Evolutionary conservation across 1,139 yeast species (phyloP), one percentile per base, ranked within the genome.

Genomic region (Blastobotrys ciferrii): DNA sequence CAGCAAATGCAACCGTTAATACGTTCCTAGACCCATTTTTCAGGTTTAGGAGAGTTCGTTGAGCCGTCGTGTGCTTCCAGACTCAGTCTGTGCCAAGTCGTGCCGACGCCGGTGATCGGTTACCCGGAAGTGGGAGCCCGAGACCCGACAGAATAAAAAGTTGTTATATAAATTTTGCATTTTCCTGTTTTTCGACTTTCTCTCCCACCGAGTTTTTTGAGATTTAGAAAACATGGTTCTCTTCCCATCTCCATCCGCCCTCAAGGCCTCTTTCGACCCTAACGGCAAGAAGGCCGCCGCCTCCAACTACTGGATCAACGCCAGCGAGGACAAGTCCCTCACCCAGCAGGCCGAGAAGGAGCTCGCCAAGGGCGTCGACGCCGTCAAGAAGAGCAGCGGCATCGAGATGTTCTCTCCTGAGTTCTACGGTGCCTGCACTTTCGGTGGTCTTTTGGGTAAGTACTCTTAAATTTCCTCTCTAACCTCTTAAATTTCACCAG

Each of bases 371-470:
- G 58, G 53, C 47, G 55, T 45, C 30, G 47, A 53, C 37, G 50
- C 52, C 40, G 38, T 59, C 59, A 64, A 62, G 38, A 33, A 33
- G 38, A 13, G 19, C 35, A 32, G 35, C 38, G 17, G 19, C 44
- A 80, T 83, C 57, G 70, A 73, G 57, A 72, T 85, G 47, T 85
- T 77, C 70, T 74, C 91, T 2, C 73, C 76, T 19, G 84, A 87
- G 65, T 91, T 85, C 70, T 91, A 79, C 70, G 78, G 80, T 43
- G 82, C 95, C 42, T 91, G 97, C 70, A 84, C 95, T 9, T 53
- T 87, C 36, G 98, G 98, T 47, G 98, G 98, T 59, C 75, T 87
- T 47, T 63, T 82, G 38, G 38, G 38, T 33, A 33, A 33, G 38
- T 33, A 33, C 18, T 14, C 12, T 6, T 6, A 32, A 32, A 32